These are phyloP conservation scores for Scheffersomyces segobiensis DNA, from an alignment of 1,139 yeast genomes.

Conservation along the genomic window DNA sequence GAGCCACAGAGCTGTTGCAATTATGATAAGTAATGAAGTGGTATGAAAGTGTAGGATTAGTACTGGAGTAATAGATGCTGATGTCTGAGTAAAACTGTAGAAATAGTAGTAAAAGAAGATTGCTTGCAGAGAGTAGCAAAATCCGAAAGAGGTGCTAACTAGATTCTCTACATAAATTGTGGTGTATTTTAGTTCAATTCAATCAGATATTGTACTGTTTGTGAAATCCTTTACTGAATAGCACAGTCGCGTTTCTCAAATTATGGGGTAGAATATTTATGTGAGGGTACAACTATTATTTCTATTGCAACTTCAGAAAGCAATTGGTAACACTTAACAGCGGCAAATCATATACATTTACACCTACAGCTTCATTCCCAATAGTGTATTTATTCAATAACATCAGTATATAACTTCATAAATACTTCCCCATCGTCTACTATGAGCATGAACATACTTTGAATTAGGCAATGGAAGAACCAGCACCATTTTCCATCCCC, in stretches of 20 bases:
- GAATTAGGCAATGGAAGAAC: background rate
- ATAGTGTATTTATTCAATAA: no score
- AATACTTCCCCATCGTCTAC: background rate
- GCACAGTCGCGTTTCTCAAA: no score
- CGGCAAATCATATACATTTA: background rate
- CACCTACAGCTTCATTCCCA: background rate
- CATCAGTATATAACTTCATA: background rate
- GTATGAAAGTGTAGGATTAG: background rate
- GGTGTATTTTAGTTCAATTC: no score
- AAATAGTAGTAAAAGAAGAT: no score
- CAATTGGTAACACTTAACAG: background rate
- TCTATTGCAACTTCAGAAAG: background rate
- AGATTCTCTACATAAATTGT: no score
- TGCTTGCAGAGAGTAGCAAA: no score
- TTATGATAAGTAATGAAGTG: background rate
- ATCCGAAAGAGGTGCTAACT: no score
- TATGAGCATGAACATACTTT: background rate
- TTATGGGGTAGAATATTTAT: no score
- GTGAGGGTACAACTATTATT: no score
- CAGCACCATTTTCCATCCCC: constrained; percentile 12
- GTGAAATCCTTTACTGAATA: no score
- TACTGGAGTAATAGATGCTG: background rate
- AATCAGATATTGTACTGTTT: no score
- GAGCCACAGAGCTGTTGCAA: constrained; percentile 19
- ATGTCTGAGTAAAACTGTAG: background rate